Base-by-base conservation (phyloP, 2,329 filamentous ascomycete genomes). In the Ceratocystis eucalypticola region DNA sequence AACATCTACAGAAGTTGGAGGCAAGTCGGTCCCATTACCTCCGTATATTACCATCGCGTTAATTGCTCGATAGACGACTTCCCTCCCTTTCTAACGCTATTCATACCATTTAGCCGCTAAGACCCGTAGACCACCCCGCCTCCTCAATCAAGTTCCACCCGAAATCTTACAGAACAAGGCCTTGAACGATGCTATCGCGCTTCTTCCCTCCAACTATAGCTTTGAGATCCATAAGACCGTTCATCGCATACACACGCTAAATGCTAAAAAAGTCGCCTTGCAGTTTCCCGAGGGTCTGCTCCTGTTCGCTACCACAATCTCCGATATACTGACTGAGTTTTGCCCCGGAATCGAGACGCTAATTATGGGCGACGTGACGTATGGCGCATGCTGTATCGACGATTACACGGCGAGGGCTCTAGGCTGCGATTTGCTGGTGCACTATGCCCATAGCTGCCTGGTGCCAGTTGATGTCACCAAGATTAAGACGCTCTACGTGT, bases 151-250 rank as follows among this genome's bases (percentile, higher is more conserved):
- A 73, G 89, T 99, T 1, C 93, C 94, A 1, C 81, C 86, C 17
- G 88, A 93, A 69, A 96, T 99, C 69, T 80, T 94, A 22, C 82
- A 96, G 69, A 88, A 99, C 72, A 80, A 86, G 61, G 89, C 88
- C 61, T 88, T 99, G 72, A 93, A 93, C 75, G 88, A 86, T 57
- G 94, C 94, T 2, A 91, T 97, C 67, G 81, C 85, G 5, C 82
- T 99, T 41, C 84, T 99, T 1, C 94, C 94, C 0, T 79, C 84
- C n/a, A 99, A 99, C 79, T 99, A 99, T 81, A 93, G 89, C 71
- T 99, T 99, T 74, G 94, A 99, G 78, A 91, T 99, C 66, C 94
- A 91, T 74, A 99, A 99, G 78, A 99, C 94, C 7, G 95, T 99
- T 72, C 91, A 97, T 76, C 86, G 93, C 61, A 92, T 99, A 75